phyloP scores from a whole-genome alignment of 371 early-diverging fungal genomes.

The Mortierella sp. region DNA sequence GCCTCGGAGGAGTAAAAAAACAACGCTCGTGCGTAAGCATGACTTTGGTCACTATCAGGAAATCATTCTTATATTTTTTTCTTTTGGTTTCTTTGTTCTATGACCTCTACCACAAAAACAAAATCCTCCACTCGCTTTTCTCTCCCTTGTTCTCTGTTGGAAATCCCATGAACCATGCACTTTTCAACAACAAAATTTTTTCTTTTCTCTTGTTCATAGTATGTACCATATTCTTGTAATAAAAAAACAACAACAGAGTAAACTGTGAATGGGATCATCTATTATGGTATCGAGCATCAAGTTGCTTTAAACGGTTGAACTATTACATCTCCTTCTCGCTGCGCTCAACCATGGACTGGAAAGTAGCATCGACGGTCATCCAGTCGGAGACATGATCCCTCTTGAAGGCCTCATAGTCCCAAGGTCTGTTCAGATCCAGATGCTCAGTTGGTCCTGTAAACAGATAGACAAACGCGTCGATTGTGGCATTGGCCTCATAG shows the following conservation, averaged over 20 bases:
- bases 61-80: background rate
- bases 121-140: too few species aligned
- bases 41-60: background rate
- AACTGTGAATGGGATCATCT: too few species aligned
- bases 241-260: background rate
- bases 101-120: background rate
- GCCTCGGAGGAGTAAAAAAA: conserved; percentile 15
- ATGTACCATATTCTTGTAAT: background rate
- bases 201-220: conserved; percentile 2
- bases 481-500: conserved; percentile 9
- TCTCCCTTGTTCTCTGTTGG: too few species aligned
- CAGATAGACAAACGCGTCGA: conserved; percentile 32
- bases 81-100: background rate
- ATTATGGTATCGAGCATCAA: too few species aligned
- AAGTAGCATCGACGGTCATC: conserved; percentile 26
- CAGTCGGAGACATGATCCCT: conserved; percentile 28
- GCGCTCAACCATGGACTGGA: conserved; percentile 30
- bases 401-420: conserved; percentile 25
- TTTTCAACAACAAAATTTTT: background rate
- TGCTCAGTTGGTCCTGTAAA: conserved; percentile 21
- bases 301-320: too few species aligned
- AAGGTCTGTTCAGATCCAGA: conserved; percentile 6
- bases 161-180: background rate
- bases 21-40: background rate
- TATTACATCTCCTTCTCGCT: conserved; percentile 7